Evolutionary conservation across 1,139 yeast genomes (phyloP).

Genomic region (Geotrichum phurueaensis): DNA sequence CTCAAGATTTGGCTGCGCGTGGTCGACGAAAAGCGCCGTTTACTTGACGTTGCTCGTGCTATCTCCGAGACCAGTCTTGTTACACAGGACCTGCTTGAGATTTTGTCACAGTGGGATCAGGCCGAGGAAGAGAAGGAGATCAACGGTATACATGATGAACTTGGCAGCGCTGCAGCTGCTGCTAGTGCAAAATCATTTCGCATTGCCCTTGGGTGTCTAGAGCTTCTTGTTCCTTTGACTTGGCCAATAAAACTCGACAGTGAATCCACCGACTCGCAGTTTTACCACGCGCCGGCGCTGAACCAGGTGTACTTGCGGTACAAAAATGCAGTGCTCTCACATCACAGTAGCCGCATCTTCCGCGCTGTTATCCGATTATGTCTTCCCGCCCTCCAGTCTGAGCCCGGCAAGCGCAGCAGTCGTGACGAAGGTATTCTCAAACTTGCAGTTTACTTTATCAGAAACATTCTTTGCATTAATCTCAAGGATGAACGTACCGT

Average conservation of each 20-base stretch:
- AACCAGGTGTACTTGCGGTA: constrained; percentile 63
- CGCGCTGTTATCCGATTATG: constrained; percentile 68
- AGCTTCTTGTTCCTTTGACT: constrained; percentile 74
- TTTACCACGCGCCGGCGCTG: constrained; percentile 52
- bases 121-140: constrained; percentile 32
- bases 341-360: constrained; percentile 55
- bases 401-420: constrained; percentile 52
- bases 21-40: constrained; percentile 66
- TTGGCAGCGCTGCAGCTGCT: constrained; percentile 19
- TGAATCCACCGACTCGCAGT: constrained; percentile 47
- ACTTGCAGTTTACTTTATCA: constrained; percentile 63
- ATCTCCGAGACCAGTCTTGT: constrained; percentile 78
- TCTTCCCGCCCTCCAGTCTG: constrained; percentile 53
- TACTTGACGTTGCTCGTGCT: constrained; percentile 81
- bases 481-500: constrained; percentile 44
- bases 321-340: constrained; percentile 60
- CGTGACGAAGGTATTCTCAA: constrained; percentile 70
- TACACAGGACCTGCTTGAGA: constrained; percentile 64
- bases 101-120: constrained; percentile 65
- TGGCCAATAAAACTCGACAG: constrained; percentile 71
- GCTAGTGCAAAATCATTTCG: constrained; percentile 41
- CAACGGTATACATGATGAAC: constrained; percentile 7
- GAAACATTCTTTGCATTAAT: constrained; percentile 72
- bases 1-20: constrained; percentile 73
- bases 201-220: constrained; percentile 65